Base-by-base conservation (phyloP, 371 early-diverging fungal species). In the Mortierella sp. region DNA sequence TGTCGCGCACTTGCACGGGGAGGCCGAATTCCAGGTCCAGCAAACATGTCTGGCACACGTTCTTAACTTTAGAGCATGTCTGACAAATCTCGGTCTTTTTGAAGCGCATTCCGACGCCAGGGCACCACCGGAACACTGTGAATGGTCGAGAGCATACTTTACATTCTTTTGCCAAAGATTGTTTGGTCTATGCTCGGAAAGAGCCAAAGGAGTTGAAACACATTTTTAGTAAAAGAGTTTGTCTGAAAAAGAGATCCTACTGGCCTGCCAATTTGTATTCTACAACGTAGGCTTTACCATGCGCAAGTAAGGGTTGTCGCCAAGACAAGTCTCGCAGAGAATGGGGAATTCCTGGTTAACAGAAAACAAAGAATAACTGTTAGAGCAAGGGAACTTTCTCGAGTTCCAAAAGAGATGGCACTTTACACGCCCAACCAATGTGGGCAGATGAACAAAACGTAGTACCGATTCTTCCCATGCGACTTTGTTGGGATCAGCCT, bases 71-170 rank as follows among this genome's bases (percentile, higher is more conserved):
- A 28, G 99, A 93, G 78, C 99, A 98, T 0, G 94, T 93, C 79
- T 95, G 95, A 71, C 99, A 98, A 50, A 98, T 93, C 76, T 98
- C 97, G 0, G 99, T 98, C 86, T 96, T 96, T 78, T 96, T 97
- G 83, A 91, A 93, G 58, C 98, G 90, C 94, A 93, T 93, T 14
- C 94, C 94, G 16, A 89, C 87, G 16, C 99, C 98, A 18, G 99
- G 99, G 45, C 87, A 81, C 99, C 99, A 98, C 46, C 95, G 90
- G 80, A 97, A 98, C 27, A 96, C 90, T n/a, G 99, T 98, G 72
- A 96, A 98, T 1, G 98, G 95, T 45, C 95, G 84, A 42, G 82
- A 80, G 72, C 98, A 98, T 58, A 95, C 91, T 72, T 96, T 98
- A 89, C 98, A 98, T 80, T 96, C 97, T 73, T 90, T 91, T 48